Evolutionary conservation across 192 early-diverging fungal species (phyloP), one percentile per base, ranked within the genome.

Genomic region (Backusella liffmaniae): DNA sequence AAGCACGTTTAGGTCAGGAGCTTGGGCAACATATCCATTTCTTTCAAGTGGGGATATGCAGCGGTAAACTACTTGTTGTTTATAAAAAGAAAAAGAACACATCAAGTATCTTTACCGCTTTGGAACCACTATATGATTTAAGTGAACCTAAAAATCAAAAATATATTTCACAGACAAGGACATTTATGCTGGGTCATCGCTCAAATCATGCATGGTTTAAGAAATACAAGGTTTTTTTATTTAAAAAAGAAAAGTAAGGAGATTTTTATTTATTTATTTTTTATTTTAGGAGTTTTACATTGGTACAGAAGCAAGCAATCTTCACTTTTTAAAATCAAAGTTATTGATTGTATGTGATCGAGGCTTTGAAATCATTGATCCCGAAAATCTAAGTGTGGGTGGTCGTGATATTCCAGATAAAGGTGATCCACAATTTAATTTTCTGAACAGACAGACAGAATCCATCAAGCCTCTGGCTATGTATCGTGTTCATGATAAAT

Each of bases 291-390:
- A 99, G 79, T 96, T 96, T 79, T 98, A 98, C 76, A 93, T 98
- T 83, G 94, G 95, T 29, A 88, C 93, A 21, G 96, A 98, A 84
- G 88, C 94, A 13, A 93, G 85, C 35, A 92, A 92, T 26, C 83
- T 99, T 68, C 93, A 97, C 79, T 97, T 96, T 78, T 84, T 97
- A 75, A 92, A 91, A 39, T 91, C 91, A n/a, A 95, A 92, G 36
- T 81, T 99, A 30, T 93, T 91, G 80, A 93, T 99, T 6, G 96
- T 94, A 18, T 96, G 95, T 80, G 87, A 87, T 36, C 96, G 96
- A 76, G 97, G 97, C 1, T 99, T 99, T 83, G 97, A 99, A 82
- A 88, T 99, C 49, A 93, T 99, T 30, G 94, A 98, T 80, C 82
- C 94, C 59, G 91, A 94, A 5, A 92, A 94, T 10, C 85, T 96